Conservation (phyloP, 257 asterid genomes). For the Fraxinus pennsylvanica region DNA sequence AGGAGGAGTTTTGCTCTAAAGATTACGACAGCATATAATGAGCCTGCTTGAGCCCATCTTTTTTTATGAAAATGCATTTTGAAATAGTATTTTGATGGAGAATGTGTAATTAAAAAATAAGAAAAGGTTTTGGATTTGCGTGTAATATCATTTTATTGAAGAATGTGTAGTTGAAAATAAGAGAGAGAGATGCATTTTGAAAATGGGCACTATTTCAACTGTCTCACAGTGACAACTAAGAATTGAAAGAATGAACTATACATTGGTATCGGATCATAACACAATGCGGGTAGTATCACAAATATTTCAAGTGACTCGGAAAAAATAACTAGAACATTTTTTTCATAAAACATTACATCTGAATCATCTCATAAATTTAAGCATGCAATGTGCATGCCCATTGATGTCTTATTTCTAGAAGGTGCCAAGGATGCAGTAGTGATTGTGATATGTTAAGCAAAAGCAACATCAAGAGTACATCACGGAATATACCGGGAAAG, state of each 20-base stretch:
- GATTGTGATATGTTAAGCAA: slow-evolving; percentile 8
- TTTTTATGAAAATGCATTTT: too few species aligned
- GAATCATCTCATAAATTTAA: neutral
- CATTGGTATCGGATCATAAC: slow-evolving; percentile 16
- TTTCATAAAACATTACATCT: neutral
- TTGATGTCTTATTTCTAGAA: slow-evolving; percentile 7
- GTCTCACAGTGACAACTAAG: slow-evolving; percentile 7
- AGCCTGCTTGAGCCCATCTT: too few species aligned
- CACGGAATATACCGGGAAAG: slow-evolving; percentile 54
- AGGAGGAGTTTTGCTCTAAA: neutral
- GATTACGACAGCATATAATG: neutral
- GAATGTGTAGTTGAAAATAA: too few species aligned
- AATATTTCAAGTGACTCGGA: slow-evolving; percentile 8
- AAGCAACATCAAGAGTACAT: slow-evolving; percentile 23
- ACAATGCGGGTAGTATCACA: neutral
- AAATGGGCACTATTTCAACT: too few species aligned
- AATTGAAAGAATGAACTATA: slow-evolving; percentile 17
- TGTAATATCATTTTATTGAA: too few species aligned
- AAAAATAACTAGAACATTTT: neutral
- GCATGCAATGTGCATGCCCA: slow-evolving; percentile 2
- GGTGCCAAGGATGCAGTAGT: slow-evolving; percentile 16
- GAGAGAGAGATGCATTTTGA: too few species aligned
- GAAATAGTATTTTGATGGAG: too few species aligned
- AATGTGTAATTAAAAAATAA: too few species aligned
- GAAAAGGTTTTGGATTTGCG: too few species aligned